Evolutionary conservation across 768 basidiomycete genomes (phyloP).

Genomic region (Trametes punicea): DNA sequence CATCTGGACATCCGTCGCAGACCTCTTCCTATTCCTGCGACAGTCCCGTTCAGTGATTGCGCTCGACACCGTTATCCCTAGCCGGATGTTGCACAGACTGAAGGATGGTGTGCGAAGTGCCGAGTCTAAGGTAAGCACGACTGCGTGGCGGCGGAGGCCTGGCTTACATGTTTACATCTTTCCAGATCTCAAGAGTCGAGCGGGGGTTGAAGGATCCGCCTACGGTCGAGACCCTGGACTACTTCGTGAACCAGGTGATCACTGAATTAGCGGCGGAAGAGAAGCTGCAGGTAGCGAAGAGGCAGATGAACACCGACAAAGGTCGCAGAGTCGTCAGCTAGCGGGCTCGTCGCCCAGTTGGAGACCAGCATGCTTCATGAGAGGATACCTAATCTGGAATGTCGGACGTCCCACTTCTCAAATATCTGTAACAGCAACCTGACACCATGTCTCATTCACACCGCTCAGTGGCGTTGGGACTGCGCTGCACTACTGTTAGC

Average conservation of each 20-base stretch:
- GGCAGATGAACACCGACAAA: conserved; percentile 24
- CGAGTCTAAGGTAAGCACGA: conserved; percentile 54
- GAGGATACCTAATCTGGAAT: too few relatives aligned
- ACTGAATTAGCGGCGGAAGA: conserved; percentile 69
- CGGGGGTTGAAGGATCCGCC: conserved; percentile 50
- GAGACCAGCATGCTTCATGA: too few relatives aligned
- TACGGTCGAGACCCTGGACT: conserved; percentile 40
- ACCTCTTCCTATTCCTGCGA: conserved; percentile 61
- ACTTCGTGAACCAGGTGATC: conserved; percentile 53
- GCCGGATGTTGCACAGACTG: conserved; percentile 48
- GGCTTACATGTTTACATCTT: background rate
- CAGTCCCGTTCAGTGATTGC: conserved; percentile 51
- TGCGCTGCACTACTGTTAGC: too few relatives aligned
- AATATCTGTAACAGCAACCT: too few relatives aligned
- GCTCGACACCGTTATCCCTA: conserved; percentile 50
- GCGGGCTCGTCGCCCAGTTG: too few relatives aligned
- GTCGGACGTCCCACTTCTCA: too few relatives aligned
- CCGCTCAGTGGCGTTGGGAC: too few relatives aligned
- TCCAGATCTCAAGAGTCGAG: conserved; percentile 54
- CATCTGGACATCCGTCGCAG: conserved; percentile 58
- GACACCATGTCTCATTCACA: too few relatives aligned
- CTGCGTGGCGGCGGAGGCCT: too few relatives aligned
- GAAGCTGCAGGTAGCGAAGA: conserved; percentile 49
- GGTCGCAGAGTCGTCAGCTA: conserved; percentile 22
- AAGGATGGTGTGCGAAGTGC: conserved; percentile 41